Evolutionary conservation across 345 rosid species (phyloP), one percentile per base, ranked within the genome.

Genomic region (Raphanus raphanistrum): DNA sequence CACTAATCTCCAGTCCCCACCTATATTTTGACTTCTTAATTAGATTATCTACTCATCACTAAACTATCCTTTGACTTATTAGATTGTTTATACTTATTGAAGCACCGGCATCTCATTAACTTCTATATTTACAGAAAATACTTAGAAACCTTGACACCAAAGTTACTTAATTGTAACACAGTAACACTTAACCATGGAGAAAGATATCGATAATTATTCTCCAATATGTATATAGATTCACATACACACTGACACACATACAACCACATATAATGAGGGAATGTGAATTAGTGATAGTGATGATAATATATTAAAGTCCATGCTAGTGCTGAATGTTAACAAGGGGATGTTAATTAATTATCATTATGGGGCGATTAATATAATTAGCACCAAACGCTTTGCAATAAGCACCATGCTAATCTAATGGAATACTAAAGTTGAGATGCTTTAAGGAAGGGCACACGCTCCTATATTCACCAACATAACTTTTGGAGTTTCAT

Each of bases 1-100:
- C 76, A 73, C 76, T 73, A 50, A 28, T 50, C 21, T n/a, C 55
- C 55, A n/a, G 21, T 4, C 21, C 17, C 8, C 55, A 50, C 55
- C 55, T 50, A n/a, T 50, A 50, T 50, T 61, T 61, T 61, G 36
- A 61, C 65, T 61, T 28, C 48, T 41, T 41, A 41, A 12, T 11
- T 12, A 21, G 54, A 48, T 50, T 15, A 50, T 50, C 8, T n/a
- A 50, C 57, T 50, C 8, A 45, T 45, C 16, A 50, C 15, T 50
- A 15, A 50, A 50, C 8, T 50, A 50, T 50, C 21, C 21, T 50
- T 50, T 50, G 57, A 45, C 54, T 13, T 12, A 60, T 12, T 28
- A 27, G 15, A 60, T 60, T 59, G 13, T 25, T 25, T 58, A 4
- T 58, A 50, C 4, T 45, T 45, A 45, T 45, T 45, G 54, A 45